These are phyloP conservation scores for Pseudogymnoascus sp. DNA, from an alignment of 2,329 filamentous ascomycete species.

Conservation along the genomic window DNA sequence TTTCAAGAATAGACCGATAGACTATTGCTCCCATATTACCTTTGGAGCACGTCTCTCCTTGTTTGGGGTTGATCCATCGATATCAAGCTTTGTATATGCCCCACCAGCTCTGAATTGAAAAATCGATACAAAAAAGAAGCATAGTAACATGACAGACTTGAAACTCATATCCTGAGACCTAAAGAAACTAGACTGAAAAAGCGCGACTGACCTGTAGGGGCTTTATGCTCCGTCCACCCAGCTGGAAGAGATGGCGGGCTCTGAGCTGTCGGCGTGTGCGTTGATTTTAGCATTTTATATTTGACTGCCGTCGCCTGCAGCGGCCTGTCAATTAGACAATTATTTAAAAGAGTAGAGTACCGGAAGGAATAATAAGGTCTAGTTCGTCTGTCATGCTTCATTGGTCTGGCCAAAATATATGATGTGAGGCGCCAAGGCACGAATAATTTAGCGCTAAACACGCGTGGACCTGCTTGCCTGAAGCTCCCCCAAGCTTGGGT, in stretches of 20 bases:
- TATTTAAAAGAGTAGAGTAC: background rate
- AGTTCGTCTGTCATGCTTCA: background rate
- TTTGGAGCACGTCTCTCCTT: background rate
- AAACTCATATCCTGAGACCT: background rate
- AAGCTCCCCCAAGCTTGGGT: conserved; percentile 11
- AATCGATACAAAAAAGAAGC: background rate
- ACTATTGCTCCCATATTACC: background rate
- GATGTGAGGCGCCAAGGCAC: conserved; percentile 9
- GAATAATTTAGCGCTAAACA: conserved; percentile 10
- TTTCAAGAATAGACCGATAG: background rate
- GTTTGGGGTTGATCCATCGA: background rate
- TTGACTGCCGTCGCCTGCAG: background rate
- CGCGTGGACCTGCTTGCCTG: conserved; percentile 14
- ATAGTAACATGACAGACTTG: no score
- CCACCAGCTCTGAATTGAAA: background rate
- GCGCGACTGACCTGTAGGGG: conserved; percentile 56
- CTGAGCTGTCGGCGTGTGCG: conserved; percentile 52
- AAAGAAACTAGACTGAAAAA: background rate
- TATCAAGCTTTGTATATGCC: background rate
- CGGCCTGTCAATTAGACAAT: background rate
- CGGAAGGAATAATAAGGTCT: background rate
- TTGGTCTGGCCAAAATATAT: conserved; percentile 3
- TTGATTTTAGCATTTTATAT: conserved; percentile 61
- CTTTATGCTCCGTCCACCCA: conserved; percentile 91
- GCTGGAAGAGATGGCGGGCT: conserved; percentile 53